Conservation (phyloP, 1,284 basidiomycete genomes). For the Ustilago nuda region DNA sequence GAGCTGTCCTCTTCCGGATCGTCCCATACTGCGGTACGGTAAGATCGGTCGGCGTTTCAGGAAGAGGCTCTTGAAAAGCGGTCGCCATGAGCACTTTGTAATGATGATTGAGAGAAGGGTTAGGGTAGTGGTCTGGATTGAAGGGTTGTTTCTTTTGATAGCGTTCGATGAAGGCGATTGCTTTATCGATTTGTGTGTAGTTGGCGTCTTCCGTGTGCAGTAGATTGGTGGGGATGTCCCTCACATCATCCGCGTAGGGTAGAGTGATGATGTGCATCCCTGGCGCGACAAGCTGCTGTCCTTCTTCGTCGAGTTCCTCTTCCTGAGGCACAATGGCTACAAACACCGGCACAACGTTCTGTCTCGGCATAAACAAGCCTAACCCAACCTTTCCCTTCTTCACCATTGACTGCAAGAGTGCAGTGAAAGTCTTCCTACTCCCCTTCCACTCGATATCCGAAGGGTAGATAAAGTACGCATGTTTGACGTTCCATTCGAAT, state of each 20-base stretch:
- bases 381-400: slow-evolving; percentile 85
- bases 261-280: slow-evolving; percentile 92
- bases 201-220: slow-evolving; percentile 73
- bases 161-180: slow-evolving; percentile 81
- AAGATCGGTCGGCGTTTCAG: slow-evolving; percentile 77
- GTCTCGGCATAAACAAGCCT: slow-evolving; percentile 78
- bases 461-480: slow-evolving; percentile 90
- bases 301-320: slow-evolving; percentile 78
- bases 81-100: slow-evolving; percentile 89
- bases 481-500: slow-evolving; percentile 90
- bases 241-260: slow-evolving; percentile 93
- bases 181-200: slow-evolving; percentile 77
- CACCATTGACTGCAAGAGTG: slow-evolving; percentile 84
- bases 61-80: slow-evolving; percentile 81
- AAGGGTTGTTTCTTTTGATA: slow-evolving; percentile 83
- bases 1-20: slow-evolving; percentile 84
- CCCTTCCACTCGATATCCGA: slow-evolving; percentile 90
- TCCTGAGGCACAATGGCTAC: slow-evolving; percentile 83
- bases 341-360: slow-evolving; percentile 82
- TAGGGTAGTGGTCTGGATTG: slow-evolving; percentile 88
- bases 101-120: slow-evolving; percentile 86
- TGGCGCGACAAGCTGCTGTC: slow-evolving; percentile 81
- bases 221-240: slow-evolving; percentile 75
- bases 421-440: slow-evolving; percentile 88
- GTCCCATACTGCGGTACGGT: slow-evolving; percentile 81